A percentile compares a stretch with the other conserved stretches of the same genome.
Conservation (phyloP, 177 flowering plant genomes). For the Telopea speciosissima region DNA sequence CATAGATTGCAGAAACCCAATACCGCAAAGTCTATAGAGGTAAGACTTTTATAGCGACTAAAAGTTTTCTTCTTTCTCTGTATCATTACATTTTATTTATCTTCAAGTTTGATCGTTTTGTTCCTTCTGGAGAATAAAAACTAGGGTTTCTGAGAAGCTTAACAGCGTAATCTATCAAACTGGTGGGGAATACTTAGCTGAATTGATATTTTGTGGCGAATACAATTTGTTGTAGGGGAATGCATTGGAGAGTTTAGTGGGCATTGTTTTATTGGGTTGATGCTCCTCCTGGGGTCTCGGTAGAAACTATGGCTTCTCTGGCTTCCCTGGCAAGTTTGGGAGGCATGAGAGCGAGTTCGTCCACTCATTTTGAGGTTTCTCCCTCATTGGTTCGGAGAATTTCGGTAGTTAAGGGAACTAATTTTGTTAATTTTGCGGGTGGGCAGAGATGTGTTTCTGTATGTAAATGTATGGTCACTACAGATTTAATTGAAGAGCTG, state of each 20-base stretch:
- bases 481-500: constrained; percentile 59
- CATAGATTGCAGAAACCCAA: neutral
- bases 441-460: constrained; percentile 39
- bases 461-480: constrained; percentile 63
- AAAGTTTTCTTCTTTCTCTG: neutral
- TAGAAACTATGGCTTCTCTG: constrained; percentile 57
- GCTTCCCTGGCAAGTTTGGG: constrained; percentile 80
- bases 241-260: constrained; percentile 3
- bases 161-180: neutral
- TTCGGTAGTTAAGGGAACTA: constrained; percentile 22
- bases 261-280: constrained; percentile 6
- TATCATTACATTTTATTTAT: neutral
- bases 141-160: constrained; percentile 5
- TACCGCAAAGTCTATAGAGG: neutral
- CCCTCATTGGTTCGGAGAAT: constrained; percentile 34
- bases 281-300: constrained; percentile 3
- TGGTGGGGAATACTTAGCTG: constrained; percentile 1
- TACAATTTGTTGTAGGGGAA: neutral
- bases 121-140: neutral
- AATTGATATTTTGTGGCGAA: neutral
- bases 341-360: constrained; percentile 39
- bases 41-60: neutral
- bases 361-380: constrained; percentile 38
- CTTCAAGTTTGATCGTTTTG: neutral
- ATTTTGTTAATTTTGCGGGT: constrained; percentile 17